A percentile compares a stretch with the other conserved stretches of the same genome.
These are phyloP conservation scores for Fusarium sp. DNA, from an alignment of 2,329 filamentous ascomycete genomes.

Conservation along the genomic window DNA sequence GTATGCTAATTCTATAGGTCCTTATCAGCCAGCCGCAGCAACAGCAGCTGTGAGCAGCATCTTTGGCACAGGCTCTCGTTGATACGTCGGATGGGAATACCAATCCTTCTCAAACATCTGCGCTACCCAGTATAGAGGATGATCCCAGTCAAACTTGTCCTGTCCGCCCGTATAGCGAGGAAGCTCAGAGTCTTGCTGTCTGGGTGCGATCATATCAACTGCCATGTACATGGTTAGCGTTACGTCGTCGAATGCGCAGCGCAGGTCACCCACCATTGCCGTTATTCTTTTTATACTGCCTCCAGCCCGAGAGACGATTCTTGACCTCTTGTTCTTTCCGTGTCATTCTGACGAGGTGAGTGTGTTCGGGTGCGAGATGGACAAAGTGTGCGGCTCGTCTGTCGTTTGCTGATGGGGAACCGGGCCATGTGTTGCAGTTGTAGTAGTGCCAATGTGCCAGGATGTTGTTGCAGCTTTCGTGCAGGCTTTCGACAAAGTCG, in stretches of 20 bases:
- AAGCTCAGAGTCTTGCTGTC: neutral
- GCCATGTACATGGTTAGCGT: constrained; percentile 7
- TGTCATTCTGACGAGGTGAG: constrained; percentile 47
- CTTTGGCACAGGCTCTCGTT: constrained; percentile 33
- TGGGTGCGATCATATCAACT: constrained; percentile 10
- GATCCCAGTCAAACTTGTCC: constrained; percentile 48
- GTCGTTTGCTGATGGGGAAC: constrained; percentile 39
- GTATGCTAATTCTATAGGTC: neutral
- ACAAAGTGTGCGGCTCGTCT: constrained; percentile 43
- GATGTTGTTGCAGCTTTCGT: constrained; percentile 57
- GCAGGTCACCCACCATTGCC: constrained; percentile 25
- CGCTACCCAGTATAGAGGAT: constrained; percentile 56
- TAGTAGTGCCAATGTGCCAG: constrained; percentile 63
- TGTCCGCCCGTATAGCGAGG: constrained; percentile 40
- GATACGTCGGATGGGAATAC: constrained; percentile 48
- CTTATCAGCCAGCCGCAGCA: neutral
- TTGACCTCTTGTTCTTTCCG: constrained; percentile 36
- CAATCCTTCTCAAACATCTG: constrained; percentile 57
- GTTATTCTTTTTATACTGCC: constrained; percentile 38
- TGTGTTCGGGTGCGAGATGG: constrained; percentile 47
- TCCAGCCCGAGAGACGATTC: constrained; percentile 43
- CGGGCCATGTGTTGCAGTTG: constrained; percentile 48
- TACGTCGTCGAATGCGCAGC: neutral
- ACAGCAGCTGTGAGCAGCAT: neutral
- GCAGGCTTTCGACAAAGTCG: constrained; percentile 54